phyloP scores from a whole-genome alignment of 768 basidiomycete genomes.

The Boletus tylopilopsis region DNA sequence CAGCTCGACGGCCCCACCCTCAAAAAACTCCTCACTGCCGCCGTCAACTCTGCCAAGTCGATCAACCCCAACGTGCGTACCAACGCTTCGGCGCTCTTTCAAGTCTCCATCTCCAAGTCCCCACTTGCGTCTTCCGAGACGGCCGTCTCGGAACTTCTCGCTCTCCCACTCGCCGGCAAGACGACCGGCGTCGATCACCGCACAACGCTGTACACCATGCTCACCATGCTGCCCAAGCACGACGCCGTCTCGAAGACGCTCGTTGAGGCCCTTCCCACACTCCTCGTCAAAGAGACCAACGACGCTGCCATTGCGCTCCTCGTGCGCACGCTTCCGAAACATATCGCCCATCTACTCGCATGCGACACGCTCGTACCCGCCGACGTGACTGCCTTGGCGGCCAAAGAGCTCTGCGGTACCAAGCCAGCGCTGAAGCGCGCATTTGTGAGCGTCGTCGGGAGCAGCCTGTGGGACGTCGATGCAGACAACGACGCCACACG shows the following conservation, averaged over 20 bases:
- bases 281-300: slow-evolving; percentile 73
- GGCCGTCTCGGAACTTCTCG: slow-evolving; percentile 62
- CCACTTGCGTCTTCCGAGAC: slow-evolving; percentile 38
- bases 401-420: slow-evolving; percentile 65
- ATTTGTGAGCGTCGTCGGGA: slow-evolving; percentile 61
- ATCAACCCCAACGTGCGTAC: slow-evolving; percentile 58
- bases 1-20: slow-evolving; percentile 46
- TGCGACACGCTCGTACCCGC: slow-evolving; percentile 39
- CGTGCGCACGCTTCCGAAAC: slow-evolving; percentile 49
- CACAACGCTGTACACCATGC: slow-evolving; percentile 74
- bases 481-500: slow-evolving; percentile 41
- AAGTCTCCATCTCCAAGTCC: slow-evolving; percentile 35
- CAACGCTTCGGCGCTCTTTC: slow-evolving; percentile 57
- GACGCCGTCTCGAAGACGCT: slow-evolving; percentile 44
- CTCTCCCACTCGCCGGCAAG: slow-evolving; percentile 80
- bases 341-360: slow-evolving; percentile 54
- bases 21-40: slow-evolving; percentile 52
- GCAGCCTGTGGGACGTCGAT: slow-evolving; percentile 49
- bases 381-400: slow-evolving; percentile 46
- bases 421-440: slow-evolving; percentile 62
- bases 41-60: slow-evolving; percentile 71
- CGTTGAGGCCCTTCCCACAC: slow-evolving; percentile 36
- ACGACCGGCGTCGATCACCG: slow-evolving; percentile 87
- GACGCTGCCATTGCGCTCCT: slow-evolving; percentile 60
- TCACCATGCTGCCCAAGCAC: slow-evolving; percentile 50